phyloP scores from a whole-genome alignment of 495 filamentous ascomycete genomes.

The Clohesyomyces aquaticus region DNA sequence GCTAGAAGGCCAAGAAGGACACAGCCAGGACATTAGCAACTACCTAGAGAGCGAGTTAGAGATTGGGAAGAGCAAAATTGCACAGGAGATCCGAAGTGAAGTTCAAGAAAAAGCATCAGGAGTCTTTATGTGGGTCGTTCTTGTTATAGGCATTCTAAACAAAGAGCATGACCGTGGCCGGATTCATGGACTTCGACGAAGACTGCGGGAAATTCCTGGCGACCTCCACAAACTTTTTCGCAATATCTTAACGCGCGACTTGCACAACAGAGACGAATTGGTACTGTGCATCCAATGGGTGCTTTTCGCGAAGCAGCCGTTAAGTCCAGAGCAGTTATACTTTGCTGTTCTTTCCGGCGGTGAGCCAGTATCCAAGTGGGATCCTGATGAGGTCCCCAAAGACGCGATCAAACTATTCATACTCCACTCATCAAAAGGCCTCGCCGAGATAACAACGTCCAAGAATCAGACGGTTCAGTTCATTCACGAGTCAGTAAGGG shows the following conservation, averaged over 20 bases:
- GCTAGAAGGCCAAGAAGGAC: conserved; percentile 39
- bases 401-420: conserved; percentile 21
- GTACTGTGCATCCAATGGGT: conserved; percentile 28
- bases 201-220: conserved; percentile 29
- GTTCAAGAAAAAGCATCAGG: conserved; percentile 30
- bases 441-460: conserved; percentile 14
- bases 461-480: conserved; percentile 30
- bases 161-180: conserved; percentile 25
- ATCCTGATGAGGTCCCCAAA: conserved; percentile 15
- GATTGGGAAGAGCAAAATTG: conserved; percentile 18
- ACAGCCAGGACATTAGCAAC: conserved; percentile 26
- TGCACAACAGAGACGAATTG: conserved; percentile 7
- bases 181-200: conserved; percentile 12
- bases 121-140: conserved; percentile 37
- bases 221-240: conserved; percentile 30
- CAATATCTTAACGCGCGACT: conserved; percentile 10
- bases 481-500: conserved; percentile 36
- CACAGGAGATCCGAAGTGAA: conserved; percentile 18
- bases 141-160: conserved; percentile 34
- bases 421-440: conserved; percentile 25
- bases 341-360: conserved; percentile 26
- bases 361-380: conserved; percentile 14
- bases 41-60: conserved; percentile 28
- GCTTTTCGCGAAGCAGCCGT: conserved; percentile 25
- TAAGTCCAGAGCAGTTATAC: conserved; percentile 26